Base-by-base conservation (phyloP, 345 rosid species). In the Eucalyptus pauciflora region DNA sequence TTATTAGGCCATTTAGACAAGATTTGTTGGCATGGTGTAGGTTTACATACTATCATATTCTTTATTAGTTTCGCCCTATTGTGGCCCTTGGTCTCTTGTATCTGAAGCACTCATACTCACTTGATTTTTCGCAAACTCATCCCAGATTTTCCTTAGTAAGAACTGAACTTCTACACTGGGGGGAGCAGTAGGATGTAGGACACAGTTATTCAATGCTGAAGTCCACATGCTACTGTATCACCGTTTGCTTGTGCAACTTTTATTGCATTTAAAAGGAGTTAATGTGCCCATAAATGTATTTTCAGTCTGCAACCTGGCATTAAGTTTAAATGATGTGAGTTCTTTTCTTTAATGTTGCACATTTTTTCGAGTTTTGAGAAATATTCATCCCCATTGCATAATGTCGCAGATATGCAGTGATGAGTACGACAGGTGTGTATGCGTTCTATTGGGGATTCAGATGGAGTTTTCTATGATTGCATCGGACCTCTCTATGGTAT, bases 361-460 rank as follows among this genome's bases (percentile, higher is more conserved):
- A 10, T 33, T 18, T 51, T 50, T 48, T 27, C 50, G 16, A 43
- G 43, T 50, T n/a, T 43, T 46, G 80, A 46, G 43, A 46, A 87
- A 17, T 13, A n/a, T 29, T 46, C n/a, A 8, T 67, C 45, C n/a
- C 58, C 41, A 50, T 86, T 54, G 56, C 62, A 50, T 86, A 89
- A 90, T 93, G 90, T 45, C 62, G 67, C 89, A 98, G 99, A 94
- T 98, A 64, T 98, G 99, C 94, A 92, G 91, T 58, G 97, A 94
- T 88, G 99, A 98, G 94, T 98, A 98, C 71, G 97, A 96, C 93
- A 95, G 94, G 89, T 93, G 87, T 91, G 95, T 97, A 13, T 94
- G 97, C 92, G 67, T 94, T 91, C 93, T 96, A 90, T 93, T 98
- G 91, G 99, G 99, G 86, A 91, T 97, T 94, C 99, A 98, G 91